Base-by-base conservation (phyloP, 192 early-diverging fungal species). In the Gamsiella multidivaricata region DNA sequence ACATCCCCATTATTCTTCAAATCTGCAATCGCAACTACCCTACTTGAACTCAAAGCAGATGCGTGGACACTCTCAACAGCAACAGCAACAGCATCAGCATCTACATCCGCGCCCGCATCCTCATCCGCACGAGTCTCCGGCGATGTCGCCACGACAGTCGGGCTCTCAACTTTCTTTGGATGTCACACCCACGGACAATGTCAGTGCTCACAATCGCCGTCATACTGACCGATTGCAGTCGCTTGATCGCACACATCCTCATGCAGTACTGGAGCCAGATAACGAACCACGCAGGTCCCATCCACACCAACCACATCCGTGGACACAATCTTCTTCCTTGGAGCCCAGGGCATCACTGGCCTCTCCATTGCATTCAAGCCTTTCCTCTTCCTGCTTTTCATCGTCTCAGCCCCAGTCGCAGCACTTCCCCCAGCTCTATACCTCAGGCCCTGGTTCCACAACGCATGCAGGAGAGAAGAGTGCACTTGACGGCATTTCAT, bases 161-260 rank as follows among this genome's bases (percentile, higher is more conserved):
- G 57, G 57, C 57, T 59, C 56, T 53, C 67, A 53, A 34, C 0
- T 23, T 32, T 17, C 15, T 23, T 33, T 36, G 31, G 31, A 15
- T 26, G 15, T 39, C 25, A 10, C 22, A 39, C 42, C 33, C 18
- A 3, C 25, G 22, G 55, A 58, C 32, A 39, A 29, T 14, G 15
- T 25, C 11, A 20, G 9, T 41, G 39, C 50, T 34, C 67, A 69
- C 47, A 57, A 50, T 37, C 54, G 45, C 55, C 55, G 4, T 58
- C 56, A 25, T 42, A 58, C 10, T 32, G 51, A 42, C 37, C 14
- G 20, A 3, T 0, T 10, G 8, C 37, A 53, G 50, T 25, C 49
- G 57, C 67, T 39, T 14, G 55, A 53, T 60, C 67, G 57, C 43
- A 49, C 0, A 17, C 43, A 11, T 25, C 9, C 37, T 23, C 14